These are phyloP conservation scores for Auricularia heimuer DNA, from an alignment of 768 basidiomycete genomes.

Conservation along the genomic window DNA sequence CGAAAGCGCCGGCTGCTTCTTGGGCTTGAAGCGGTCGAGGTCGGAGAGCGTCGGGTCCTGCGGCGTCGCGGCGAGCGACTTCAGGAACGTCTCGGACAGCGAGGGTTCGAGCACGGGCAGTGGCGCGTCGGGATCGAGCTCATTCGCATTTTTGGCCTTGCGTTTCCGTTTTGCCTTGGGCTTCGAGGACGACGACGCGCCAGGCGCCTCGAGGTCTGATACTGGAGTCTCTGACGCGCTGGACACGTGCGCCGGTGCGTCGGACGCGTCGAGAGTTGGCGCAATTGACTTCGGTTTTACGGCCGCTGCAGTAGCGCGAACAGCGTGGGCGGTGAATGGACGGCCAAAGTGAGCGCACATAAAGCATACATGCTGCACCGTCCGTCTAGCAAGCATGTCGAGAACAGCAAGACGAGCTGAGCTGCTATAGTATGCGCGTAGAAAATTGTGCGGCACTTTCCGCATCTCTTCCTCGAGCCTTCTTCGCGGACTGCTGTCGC, in stretches of 20 bases:
- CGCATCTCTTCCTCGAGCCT: too few relatives aligned
- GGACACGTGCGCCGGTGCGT: too few relatives aligned
- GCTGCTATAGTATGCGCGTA: background rate
- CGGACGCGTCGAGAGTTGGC: background rate
- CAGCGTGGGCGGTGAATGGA: background rate
- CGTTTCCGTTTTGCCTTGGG: background rate
- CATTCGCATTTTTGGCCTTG: background rate
- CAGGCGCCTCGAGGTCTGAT: background rate
- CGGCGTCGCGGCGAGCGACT: background rate
- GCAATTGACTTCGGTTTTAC: background rate
- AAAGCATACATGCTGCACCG: background rate
- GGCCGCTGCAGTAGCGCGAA: background rate
- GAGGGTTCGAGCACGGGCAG: background rate
- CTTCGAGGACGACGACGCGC: background rate
- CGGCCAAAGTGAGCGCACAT: background rate
- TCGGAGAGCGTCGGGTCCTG: conserved; percentile 45
- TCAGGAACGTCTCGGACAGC: background rate
- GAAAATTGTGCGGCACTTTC: too few relatives aligned
- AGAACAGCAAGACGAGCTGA: background rate
- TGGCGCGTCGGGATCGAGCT: background rate
- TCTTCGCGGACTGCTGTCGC: too few relatives aligned
- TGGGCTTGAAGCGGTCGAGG: conserved; percentile 47
- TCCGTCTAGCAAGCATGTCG: background rate
- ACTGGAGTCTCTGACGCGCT: background rate
- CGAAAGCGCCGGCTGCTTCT: conserved; percentile 28